These are phyloP conservation scores for Phaffomyces thermotolerans DNA, from an alignment of 805 yeast species.

Conservation along the genomic window DNA sequence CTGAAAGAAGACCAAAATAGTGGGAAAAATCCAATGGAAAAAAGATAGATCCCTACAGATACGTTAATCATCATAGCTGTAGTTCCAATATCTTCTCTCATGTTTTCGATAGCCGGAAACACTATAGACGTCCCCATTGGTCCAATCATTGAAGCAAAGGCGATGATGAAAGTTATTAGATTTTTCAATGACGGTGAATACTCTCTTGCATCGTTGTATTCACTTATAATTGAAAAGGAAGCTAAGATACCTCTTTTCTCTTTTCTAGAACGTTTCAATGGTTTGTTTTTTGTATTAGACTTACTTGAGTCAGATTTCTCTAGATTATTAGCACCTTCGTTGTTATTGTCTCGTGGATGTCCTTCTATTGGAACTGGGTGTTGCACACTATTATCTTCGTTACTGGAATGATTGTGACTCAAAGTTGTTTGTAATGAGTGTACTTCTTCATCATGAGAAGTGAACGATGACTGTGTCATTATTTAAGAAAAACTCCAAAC, in stretches of 20 bases:
- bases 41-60: constrained; percentile 70
- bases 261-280: constrained; percentile 11
- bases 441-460: not conserved
- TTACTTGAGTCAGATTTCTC: no score
- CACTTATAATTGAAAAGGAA: constrained; percentile 47
- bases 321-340: no score
- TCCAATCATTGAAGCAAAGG: constrained; percentile 69
- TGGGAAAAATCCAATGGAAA: constrained; percentile 74
- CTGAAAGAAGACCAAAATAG: constrained; percentile 85
- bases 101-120: constrained; percentile 66
- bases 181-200: constrained; percentile 45
- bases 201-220: constrained; percentile 64
- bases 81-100: constrained; percentile 49
- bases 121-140: constrained; percentile 87
- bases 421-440: not conserved
- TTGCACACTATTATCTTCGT: no score
- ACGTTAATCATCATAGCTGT: constrained; percentile 57
- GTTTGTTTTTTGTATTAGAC: constrained; percentile 1
- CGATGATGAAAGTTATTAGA: constrained; percentile 56
- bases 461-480: no score
- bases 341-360: no score
- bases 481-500: no score
- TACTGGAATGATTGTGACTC: no score
- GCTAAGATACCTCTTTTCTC: constrained; percentile 51
- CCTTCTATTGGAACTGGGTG: no score